Conservation (phyloP, 2,329 filamentous ascomycete species). For the Alternaria triticina region DNA sequence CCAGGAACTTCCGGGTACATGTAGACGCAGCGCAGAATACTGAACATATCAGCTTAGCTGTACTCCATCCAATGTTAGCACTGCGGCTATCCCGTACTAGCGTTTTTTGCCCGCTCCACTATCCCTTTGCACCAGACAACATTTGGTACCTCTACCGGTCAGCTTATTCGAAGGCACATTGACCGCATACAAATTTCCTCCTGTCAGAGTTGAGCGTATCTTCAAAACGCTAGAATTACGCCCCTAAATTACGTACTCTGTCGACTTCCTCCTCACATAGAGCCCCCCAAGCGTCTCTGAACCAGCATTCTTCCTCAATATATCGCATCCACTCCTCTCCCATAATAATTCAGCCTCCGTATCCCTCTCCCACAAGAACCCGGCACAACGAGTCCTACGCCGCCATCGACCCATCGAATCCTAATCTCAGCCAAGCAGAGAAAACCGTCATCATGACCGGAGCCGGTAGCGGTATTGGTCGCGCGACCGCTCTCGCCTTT, state of each 20-base stretch:
- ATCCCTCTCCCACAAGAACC: constrained; percentile 13
- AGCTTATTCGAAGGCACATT: background rate
- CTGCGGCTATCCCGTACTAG: background rate
- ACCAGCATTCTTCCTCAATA: background rate
- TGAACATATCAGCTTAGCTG: background rate
- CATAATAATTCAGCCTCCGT: background rate
- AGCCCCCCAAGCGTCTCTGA: background rate
- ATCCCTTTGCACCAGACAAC: background rate
- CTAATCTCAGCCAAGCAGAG: constrained; percentile 10
- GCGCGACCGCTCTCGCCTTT: constrained; percentile 51
- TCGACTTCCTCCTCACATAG: background rate
- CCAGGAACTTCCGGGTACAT: background rate
- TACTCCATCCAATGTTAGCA: background rate
- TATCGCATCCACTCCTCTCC: background rate
- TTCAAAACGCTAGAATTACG: background rate
- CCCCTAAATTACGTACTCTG: background rate
- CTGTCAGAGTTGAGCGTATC: background rate
- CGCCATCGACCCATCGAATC: background rate
- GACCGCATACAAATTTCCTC: background rate
- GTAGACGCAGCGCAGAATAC: background rate
- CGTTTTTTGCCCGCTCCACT: background rate
- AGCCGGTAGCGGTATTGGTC: constrained; percentile 54
- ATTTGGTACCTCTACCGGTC: background rate
- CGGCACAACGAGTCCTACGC: constrained; percentile 18
- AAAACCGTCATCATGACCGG: constrained; percentile 27